These are phyloP conservation scores for Fulvia fulva DNA, from an alignment of 2,329 filamentous ascomycete species.

Conservation along the genomic window DNA sequence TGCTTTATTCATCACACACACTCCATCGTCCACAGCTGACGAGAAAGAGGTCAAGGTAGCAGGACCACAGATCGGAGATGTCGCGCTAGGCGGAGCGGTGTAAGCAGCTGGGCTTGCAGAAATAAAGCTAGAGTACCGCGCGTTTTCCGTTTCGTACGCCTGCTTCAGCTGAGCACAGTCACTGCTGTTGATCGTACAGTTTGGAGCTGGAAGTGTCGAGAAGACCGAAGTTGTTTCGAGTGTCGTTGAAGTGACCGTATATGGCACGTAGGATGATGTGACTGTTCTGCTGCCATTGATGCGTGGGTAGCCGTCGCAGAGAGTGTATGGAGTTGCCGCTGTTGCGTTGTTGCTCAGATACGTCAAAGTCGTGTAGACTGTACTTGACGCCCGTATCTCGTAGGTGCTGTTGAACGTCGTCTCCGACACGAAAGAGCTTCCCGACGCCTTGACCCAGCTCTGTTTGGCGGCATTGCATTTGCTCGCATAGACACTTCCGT, in stretches of 20 bases:
- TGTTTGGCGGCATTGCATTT: conserved; percentile 13
- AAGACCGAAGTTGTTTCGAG: conserved; percentile 3
- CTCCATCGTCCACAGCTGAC: not conserved
- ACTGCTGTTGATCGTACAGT: conserved; percentile 17
- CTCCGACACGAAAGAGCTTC: conserved; percentile 3
- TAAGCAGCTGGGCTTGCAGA: not conserved
- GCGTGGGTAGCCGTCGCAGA: conserved; percentile 24
- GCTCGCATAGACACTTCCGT: conserved; percentile 6
- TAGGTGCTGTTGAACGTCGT: conserved; percentile 5
- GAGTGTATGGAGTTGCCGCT: conserved; percentile 12
- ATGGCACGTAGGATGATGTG: not conserved
- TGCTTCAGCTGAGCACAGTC: conserved; percentile 13
- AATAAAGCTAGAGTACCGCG: not conserved
- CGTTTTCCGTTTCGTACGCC: not conserved
- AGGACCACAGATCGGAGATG: conserved; percentile 11
- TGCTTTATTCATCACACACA: conserved; percentile 15
- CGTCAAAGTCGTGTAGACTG: conserved; percentile 6
- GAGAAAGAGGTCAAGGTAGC: not conserved
- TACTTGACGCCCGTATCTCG: not conserved
- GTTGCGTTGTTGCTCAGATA: not conserved
- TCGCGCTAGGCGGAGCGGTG: not conserved
- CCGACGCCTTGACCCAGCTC: conserved; percentile 1
- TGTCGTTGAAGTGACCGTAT: not conserved
- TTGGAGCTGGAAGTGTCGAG: conserved; percentile 6
- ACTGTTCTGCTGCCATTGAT: conserved; percentile 17